phyloP scores from a whole-genome alignment of 768 basidiomycete species.

The Phylloporus rhodoxanthus region DNA sequence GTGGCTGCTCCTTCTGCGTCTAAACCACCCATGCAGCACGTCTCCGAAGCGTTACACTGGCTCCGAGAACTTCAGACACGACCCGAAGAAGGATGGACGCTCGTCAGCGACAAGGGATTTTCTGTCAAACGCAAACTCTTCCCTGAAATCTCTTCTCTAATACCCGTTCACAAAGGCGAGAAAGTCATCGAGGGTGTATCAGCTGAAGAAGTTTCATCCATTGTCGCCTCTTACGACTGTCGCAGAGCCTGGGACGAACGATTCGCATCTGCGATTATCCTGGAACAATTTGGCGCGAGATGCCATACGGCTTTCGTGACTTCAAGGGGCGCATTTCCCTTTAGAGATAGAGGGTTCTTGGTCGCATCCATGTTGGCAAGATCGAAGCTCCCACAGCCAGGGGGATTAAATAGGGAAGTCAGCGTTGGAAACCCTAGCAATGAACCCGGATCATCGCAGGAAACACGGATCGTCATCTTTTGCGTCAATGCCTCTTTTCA shows the following conservation, averaged over 20 bases:
- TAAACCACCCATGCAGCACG: constrained; percentile 72
- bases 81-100: constrained; percentile 64
- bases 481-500: constrained; percentile 80
- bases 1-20: constrained; percentile 44
- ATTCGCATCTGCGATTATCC: constrained; percentile 58
- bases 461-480: constrained; percentile 63
- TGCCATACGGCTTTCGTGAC: constrained; percentile 67
- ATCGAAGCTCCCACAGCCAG: constrained; percentile 33
- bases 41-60: constrained; percentile 76
- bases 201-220: constrained; percentile 81
- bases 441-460: constrained; percentile 32
- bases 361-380: constrained; percentile 73
- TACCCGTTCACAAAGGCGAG: constrained; percentile 82
- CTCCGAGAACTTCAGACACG: constrained; percentile 64
- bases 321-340: constrained; percentile 80
- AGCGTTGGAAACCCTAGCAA: constrained; percentile 18
- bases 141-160: constrained; percentile 68
- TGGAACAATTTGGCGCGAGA: constrained; percentile 76
- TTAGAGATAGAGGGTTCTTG: constrained; percentile 84
- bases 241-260: constrained; percentile 85
- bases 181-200: constrained; percentile 92
- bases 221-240: constrained; percentile 64
- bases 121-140: constrained; percentile 71
- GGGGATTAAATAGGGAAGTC: constrained; percentile 38
- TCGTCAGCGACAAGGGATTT: constrained; percentile 71